phyloP scores from a whole-genome alignment of 78 protist species.

The Dictyostelium brefeldianum region DNA sequence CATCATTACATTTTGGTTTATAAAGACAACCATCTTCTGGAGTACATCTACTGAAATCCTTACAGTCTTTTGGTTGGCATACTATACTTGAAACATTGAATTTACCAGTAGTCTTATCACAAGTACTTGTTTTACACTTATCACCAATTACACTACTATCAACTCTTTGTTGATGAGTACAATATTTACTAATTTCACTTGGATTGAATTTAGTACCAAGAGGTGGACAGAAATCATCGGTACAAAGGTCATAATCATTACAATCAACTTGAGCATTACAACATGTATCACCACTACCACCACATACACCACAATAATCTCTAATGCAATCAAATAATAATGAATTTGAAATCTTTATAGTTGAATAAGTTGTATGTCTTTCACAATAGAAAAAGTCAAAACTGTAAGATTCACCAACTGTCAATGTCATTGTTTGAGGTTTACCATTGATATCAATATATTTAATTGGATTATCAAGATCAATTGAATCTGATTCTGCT shows the following conservation, averaged over 20 bases:
- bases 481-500: not conserved
- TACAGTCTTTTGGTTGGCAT: not conserved
- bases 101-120: not conserved
- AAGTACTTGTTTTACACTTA: not conserved
- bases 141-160: not conserved
- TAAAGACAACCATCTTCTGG: not conserved
- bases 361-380: constrained; percentile 43
- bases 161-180: no score
- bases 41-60: not conserved
- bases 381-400: constrained; percentile 81
- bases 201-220: no score
- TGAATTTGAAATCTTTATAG: constrained; percentile 19
- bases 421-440: not conserved
- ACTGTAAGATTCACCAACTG: constrained; percentile 5
- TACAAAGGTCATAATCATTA: no score
- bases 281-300: no score
- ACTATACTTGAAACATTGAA: not conserved
- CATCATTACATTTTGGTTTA: not conserved
- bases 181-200: no score
- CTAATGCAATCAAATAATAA: no score
- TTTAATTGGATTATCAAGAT: no score
- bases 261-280: no score
- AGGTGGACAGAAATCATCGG: not conserved
- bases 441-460: not conserved
- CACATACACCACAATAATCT: no score